These are phyloP conservation scores for Teunomyces tritomae DNA, from an alignment of 805 yeast genomes.

Conservation along the genomic window DNA sequence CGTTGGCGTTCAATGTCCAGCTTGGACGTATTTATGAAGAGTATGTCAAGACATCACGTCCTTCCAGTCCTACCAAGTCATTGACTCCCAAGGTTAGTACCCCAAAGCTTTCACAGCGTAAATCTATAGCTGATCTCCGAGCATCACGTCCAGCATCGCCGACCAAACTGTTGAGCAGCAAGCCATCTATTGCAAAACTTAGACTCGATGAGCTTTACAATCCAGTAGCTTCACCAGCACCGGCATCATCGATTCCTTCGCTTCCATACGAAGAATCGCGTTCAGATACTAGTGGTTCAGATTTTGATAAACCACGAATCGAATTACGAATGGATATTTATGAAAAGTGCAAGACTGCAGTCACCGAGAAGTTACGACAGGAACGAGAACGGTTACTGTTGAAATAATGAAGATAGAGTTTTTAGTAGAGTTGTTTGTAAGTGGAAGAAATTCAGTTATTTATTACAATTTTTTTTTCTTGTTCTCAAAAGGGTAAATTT, in stretches of 20 bases:
- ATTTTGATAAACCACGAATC: background rate
- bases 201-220: conserved; percentile 22
- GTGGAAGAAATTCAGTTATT: background rate
- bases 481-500: background rate
- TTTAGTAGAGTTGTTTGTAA: background rate
- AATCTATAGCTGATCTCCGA: conserved; percentile 6
- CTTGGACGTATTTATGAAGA: conserved; percentile 58
- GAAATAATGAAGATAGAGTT: background rate
- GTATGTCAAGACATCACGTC: conserved; percentile 14
- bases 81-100: background rate
- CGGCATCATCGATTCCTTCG: conserved; percentile 6
- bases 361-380: conserved; percentile 19
- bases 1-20: conserved; percentile 60
- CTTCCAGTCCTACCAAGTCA: conserved; percentile 4
- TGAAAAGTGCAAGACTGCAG: conserved; percentile 29
- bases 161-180: conserved; percentile 10
- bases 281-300: conserved; percentile 5
- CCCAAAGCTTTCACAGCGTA: conserved; percentile 5
- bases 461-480: background rate
- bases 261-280: conserved; percentile 2
- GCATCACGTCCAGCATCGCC: conserved; percentile 12
- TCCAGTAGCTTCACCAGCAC: conserved; percentile 20
- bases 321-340: conserved; percentile 18
- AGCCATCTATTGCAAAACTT: conserved; percentile 24
- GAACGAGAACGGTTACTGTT: conserved; percentile 10